Base-by-base conservation (phyloP, 2,329 filamentous ascomycete genomes). In the Phaeosphaeriaceae sp. region DNA sequence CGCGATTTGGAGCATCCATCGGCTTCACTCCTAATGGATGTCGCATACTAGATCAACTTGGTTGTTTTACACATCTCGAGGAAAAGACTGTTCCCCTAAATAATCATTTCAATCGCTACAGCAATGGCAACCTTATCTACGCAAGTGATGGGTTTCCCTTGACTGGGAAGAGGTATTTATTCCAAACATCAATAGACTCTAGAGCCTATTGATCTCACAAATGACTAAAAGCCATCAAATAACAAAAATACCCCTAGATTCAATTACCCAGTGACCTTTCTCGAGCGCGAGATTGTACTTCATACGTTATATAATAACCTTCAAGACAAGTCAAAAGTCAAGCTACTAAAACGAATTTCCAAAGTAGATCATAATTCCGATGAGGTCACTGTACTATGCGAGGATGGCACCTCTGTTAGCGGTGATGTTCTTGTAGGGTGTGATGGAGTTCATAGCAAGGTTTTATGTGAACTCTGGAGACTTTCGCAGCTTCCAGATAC, bases 21-120 rank as follows among this genome's bases (percentile, higher is more conserved):
- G 59, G 47, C 15, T 30, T 62, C 13, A 48, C 42, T 5, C 48
- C 59, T 9, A 57, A 60, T 37, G 54, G 54, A 6, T 23, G 23
- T 12, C 50, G 56, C 17, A 53, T 62, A 6, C n/a, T 62, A 11
- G 57, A 60, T 34, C 59, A 62, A 29, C 45, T 62, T 5, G 59
- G 56, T 9, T 48, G 35, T 29, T 51, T 39, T 18, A 37, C 50
- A 4, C 3, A 16, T 6, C 29, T 52, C 15, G 33, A 16, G 15
- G 32, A 34, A n/a, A 30, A 40, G n/a, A 44, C 35, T 20, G 33
- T 18, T 23, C 30, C 33, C 21, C 26, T 48, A 9, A n/a, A 20
- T 8, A 8, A 30, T 11, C 26, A 21, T 13, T 36, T 42, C 32
- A 50, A 36, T 8, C 42, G 43, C 32, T 42, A 46, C 26, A 9